Evolutionary conservation across 257 asterid genomes (phyloP).

Genomic region (Solanum raphanifolium): DNA sequence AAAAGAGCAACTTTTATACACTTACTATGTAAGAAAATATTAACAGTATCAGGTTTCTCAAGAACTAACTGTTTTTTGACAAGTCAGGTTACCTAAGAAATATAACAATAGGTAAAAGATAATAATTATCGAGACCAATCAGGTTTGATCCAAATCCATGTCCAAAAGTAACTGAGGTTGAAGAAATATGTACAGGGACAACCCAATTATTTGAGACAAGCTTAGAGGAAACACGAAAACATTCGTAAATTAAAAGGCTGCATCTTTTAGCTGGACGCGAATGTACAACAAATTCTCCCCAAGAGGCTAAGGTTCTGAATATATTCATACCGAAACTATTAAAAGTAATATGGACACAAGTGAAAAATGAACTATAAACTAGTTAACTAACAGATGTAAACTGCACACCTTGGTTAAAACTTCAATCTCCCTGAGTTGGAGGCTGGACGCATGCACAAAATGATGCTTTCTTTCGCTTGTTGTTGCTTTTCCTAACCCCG

Average conservation of each 20-base stretch:
- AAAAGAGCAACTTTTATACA: background rate
- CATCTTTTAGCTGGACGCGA: conserved; percentile 1
- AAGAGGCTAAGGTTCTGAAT: background rate
- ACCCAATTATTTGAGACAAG: background rate
- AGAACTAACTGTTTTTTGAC: background rate
- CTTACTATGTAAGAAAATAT: background rate
- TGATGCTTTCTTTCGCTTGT: conserved; percentile 24
- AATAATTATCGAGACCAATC: background rate
- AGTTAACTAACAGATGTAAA: conserved; percentile 1
- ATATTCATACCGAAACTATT: background rate
- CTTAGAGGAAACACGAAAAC: background rate
- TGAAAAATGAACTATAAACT: background rate
- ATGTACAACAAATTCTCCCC: conserved; percentile 10
- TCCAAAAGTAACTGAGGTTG: background rate
- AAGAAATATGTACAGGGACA: background rate
- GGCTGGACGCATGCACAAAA: conserved; percentile 39
- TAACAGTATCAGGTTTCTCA: background rate
- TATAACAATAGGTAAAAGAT: background rate
- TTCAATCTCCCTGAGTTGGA: conserved; percentile 26
- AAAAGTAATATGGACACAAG: background rate
- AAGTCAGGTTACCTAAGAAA: background rate
- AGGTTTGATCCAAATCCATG: background rate
- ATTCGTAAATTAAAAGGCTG: background rate
- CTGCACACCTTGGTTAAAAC: background rate
- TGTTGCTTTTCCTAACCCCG: conserved; percentile 9